Evolutionary conservation across 2,329 filamentous ascomycete species (phyloP), one percentile per base, ranked within the genome.

Genomic region (Mycosphaerella sp.): DNA sequence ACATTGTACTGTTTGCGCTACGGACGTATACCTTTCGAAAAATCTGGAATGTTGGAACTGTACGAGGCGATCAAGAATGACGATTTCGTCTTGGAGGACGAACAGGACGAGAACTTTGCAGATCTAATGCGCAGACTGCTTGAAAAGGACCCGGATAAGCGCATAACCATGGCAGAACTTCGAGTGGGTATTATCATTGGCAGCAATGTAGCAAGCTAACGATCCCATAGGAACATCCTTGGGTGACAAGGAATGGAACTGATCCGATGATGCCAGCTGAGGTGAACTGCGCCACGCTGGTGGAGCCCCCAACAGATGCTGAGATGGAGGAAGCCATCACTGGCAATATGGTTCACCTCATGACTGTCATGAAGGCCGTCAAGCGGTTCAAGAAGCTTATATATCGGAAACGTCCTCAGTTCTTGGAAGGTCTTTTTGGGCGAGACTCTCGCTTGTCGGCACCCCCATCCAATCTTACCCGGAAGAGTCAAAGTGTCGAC

Each of bases 241-340:
- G 93, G 93, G 89, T 98, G 12, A 97, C 91, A 5, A 86, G 82
- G 63, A 71, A 79, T 50, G 90, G 89, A 12, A 78, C 74, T 6
- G 91, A 97, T 68, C 81, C 81, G 54, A 74, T 98, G 12, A 76
- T 97, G 10, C 81, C 88, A 6, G 79, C 81, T 40, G 86, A 89
- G 57, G 90, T 96, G 64, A 98, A 98, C 61, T 94, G 87, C 39
- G 80, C 85, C 9, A 79, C 89, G 57, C 73, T 89, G 13, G 76
- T 97, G 28, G 87, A 89, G 55, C 80, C 84, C 4, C 91, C 91
- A 0, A 97, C 91, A 51, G 87, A 93, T 60, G 83, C 90, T 50
- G 93, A 98, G 70, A 80, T 96, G 64, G 89, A 89, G 62, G 82
- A 86, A 57, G 93, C 93, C 12, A 94, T 97, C 58, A 97, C 93